phyloP scores from a whole-genome alignment of 169 alveolate species.

The Ichthyophthirius multifiliis region DNA sequence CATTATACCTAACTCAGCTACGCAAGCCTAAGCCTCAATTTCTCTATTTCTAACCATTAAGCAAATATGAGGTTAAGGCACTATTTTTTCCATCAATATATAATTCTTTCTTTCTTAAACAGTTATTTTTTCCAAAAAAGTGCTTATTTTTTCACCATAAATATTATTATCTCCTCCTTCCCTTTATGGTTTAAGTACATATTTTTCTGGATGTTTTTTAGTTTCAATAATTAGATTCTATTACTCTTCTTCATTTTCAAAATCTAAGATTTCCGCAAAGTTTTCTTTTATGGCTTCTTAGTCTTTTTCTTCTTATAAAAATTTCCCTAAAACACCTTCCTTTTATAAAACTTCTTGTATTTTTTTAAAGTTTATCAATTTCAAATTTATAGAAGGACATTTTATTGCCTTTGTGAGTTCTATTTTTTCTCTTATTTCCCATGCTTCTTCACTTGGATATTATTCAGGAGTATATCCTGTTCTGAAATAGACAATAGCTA shows the following conservation, averaged over 20 bases:
- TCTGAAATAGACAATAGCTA: constrained; percentile 27
- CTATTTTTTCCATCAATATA: constrained; percentile 38
- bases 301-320: not conserved
- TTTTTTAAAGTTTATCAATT: constrained; percentile 30
- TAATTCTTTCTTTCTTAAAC: constrained; percentile 12
- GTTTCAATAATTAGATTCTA: not conserved
- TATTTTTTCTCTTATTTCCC: constrained; percentile 38
- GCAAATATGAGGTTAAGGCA: not conserved
- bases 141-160: constrained; percentile 14
- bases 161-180: constrained; percentile 45
- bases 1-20: constrained; percentile 22
- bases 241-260: constrained; percentile 18
- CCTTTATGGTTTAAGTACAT: constrained; percentile 36
- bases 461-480: constrained; percentile 31
- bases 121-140: not conserved
- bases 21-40: constrained; percentile 17
- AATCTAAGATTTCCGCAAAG: constrained; percentile 23
- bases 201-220: constrained; percentile 19
- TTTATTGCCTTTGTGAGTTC: constrained; percentile 34
- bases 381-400: constrained; percentile 23
- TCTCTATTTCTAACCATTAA: constrained; percentile 25
- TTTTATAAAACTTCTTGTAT: constrained; percentile 11
- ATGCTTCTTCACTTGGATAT: constrained; percentile 26
- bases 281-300: constrained; percentile 5
- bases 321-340: constrained; percentile 1